Evolutionary conservation across 2,329 filamentous ascomycete genomes (phyloP).

Genomic region (Ceratocystis papillata): DNA sequence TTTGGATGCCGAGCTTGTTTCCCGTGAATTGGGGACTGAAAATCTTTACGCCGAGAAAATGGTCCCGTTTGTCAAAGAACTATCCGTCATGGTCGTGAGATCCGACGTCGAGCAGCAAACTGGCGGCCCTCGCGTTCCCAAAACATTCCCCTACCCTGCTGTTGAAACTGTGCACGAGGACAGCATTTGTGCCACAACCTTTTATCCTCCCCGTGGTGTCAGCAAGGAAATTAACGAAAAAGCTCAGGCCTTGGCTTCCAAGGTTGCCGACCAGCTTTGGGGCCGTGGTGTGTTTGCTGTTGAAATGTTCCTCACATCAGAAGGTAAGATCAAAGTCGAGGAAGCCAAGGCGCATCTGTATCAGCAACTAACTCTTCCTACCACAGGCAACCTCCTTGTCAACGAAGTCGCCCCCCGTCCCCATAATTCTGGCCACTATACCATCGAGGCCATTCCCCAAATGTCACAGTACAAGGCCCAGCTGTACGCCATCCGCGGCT

Average conservation of each 20-base stretch:
- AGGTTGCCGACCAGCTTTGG: conserved; percentile 67
- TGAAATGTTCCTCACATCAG: conserved; percentile 79
- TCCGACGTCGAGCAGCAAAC: conserved; percentile 53
- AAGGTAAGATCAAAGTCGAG: conserved; percentile 38
- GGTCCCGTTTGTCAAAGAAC: conserved; percentile 72
- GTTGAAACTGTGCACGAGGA: conserved; percentile 95
- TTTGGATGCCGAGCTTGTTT: conserved; percentile 47
- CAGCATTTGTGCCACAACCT: conserved; percentile 87
- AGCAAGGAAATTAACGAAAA: conserved; percentile 47
- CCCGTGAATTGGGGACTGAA: conserved; percentile 53
- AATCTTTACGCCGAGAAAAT: conserved; percentile 84
- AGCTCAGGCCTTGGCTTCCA: conserved; percentile 66
- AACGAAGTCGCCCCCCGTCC: conserved; percentile 76
- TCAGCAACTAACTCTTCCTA: conserved; percentile 14
- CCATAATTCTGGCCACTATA: conserved; percentile 92
- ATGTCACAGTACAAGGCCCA: conserved; percentile 89
- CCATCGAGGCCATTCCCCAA: conserved; percentile 79
- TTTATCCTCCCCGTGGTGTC: conserved; percentile 68
- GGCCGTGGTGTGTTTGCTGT: conserved; percentile 93
- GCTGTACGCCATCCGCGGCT: conserved; percentile 67
- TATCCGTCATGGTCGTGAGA: conserved; percentile 90
- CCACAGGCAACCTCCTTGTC: conserved; percentile 51
- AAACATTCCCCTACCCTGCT: conserved; percentile 63
- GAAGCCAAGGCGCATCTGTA: conserved; percentile 16
- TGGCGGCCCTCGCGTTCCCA: conserved; percentile 35